phyloP scores from a whole-genome alignment of 2,329 filamentous ascomycete species.

The Hypoxylon sp. region DNA sequence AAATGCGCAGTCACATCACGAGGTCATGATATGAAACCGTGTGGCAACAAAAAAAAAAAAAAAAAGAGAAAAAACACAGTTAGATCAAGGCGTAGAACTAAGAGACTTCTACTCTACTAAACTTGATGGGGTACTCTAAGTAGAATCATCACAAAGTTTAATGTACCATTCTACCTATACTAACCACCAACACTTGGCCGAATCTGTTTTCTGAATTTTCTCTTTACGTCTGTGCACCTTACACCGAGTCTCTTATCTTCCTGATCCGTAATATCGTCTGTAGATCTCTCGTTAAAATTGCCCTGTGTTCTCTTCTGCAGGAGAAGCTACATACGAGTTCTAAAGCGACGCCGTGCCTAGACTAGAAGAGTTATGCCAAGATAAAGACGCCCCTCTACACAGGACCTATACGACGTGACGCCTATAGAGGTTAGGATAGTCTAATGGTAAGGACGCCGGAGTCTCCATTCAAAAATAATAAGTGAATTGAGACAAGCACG shows the following conservation, averaged over 20 bases:
- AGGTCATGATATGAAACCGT: not conserved
- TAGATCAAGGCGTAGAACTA: slow-evolving; percentile 23
- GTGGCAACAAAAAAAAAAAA: not conserved
- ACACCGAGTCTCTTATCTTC: slow-evolving; percentile 9
- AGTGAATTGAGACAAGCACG: not conserved
- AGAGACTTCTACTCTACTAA: slow-evolving; percentile 4
- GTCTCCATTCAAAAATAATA: not conserved
- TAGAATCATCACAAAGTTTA: slow-evolving; percentile 15
- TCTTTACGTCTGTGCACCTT: not conserved
- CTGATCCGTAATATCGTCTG: not conserved
- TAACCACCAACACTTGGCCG: not conserved
- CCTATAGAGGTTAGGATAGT: no score
- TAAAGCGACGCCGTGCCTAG: not conserved
- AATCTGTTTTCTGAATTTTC: not conserved
- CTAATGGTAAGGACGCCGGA: not conserved
- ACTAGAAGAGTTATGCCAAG: not conserved
- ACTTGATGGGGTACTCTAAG: slow-evolving; percentile 4
- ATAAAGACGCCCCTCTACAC: not conserved
- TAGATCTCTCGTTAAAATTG: not conserved
- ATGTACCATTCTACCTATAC: slow-evolving; percentile 27
- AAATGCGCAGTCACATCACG: slow-evolving; percentile 33
- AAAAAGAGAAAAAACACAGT: no score
- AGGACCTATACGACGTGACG: no score
- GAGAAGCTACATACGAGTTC: not conserved
- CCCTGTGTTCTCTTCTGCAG: not conserved